phyloP scores from a whole-genome alignment of 2,329 filamentous ascomycete species.

The Cercospora sp. region DNA sequence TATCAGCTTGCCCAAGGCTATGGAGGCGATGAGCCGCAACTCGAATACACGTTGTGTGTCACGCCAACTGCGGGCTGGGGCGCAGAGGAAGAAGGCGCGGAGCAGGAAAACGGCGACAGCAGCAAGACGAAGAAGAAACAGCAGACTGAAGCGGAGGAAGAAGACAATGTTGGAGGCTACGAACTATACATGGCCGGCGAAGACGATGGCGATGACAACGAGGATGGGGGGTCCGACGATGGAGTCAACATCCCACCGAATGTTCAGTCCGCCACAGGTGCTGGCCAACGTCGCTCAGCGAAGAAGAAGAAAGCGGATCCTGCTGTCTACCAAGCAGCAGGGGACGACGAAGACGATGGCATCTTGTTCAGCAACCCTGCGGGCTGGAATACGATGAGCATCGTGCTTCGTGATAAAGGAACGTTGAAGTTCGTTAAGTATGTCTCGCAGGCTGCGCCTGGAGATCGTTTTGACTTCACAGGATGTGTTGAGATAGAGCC shows the following conservation, averaged over 20 bases:
- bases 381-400: conserved; percentile 85
- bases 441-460: conserved; percentile 75
- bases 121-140: conserved; percentile 35
- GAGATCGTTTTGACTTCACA: conserved; percentile 89
- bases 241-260: conserved; percentile 40
- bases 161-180: conserved; percentile 69
- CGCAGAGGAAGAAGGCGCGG: conserved; percentile 59
- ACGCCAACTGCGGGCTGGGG: conserved; percentile 87
- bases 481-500: conserved; percentile 69
- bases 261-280: conserved; percentile 45
- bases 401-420: conserved; percentile 84
- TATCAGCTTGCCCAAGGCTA: conserved; percentile 92
- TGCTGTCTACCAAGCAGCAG: conserved; percentile 77
- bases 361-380: conserved; percentile 69
- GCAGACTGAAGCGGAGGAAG: conserved; percentile 49
- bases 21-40: conserved; percentile 66
- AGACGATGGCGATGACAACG: conserved; percentile 65
- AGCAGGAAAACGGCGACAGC: conserved; percentile 43
- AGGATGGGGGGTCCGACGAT: conserved; percentile 37
- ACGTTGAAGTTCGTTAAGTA: conserved; percentile 96
- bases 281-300: conserved; percentile 46
- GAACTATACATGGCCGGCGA: conserved; percentile 92
- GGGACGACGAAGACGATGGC: conserved; percentile 69
- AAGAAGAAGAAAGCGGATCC: conserved; percentile 60
- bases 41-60: conserved; percentile 84